Conservation (phyloP, 768 basidiomycete species). For the Holtermanniella nyarrowii region DNA sequence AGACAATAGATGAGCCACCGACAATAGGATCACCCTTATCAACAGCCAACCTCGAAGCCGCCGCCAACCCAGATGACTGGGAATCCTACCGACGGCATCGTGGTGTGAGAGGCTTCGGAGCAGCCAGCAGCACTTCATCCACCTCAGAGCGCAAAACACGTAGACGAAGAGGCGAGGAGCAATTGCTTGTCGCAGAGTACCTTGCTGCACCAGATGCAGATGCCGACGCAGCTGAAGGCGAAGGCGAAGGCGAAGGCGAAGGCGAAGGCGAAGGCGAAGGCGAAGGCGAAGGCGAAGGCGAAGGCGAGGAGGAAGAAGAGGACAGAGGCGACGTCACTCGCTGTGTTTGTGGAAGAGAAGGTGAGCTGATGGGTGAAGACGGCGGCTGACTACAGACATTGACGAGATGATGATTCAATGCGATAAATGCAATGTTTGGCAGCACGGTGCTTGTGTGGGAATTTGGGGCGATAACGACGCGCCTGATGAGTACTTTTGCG, state of each 20-base stretch:
- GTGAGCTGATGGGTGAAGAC: constrained; percentile 12
- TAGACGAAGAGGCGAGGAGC: constrained; percentile 25
- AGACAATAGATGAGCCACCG: too few species aligned
- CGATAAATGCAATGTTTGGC: constrained; percentile 95
- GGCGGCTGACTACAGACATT: constrained; percentile 44
- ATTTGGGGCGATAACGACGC: constrained; percentile 50
- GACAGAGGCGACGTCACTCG: constrained; percentile 31
- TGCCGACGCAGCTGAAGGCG: constrained; percentile 9
- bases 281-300: constrained; percentile 14
- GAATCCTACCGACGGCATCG: constrained; percentile 18
- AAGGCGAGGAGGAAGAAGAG: constrained; percentile 10
- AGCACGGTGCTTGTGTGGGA: constrained; percentile 94
- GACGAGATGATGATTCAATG: constrained; percentile 97
- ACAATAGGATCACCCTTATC: too few species aligned
- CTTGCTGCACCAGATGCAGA: constrained; percentile 2
- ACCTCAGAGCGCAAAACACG: constrained; percentile 11
- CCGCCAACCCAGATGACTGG: constrained; percentile 13
- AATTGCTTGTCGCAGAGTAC: constrained; percentile 29
- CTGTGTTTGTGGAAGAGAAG: constrained; percentile 27
- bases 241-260: constrained; percentile 12
- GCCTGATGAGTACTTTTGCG: constrained; percentile 72
- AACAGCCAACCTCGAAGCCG: not conserved
- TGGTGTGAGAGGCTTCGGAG: constrained; percentile 11
- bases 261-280: constrained; percentile 1
- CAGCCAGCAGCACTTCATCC: constrained; percentile 1